Conservation (phyloP, 345 rosid species). For the Populus nigra region DNA sequence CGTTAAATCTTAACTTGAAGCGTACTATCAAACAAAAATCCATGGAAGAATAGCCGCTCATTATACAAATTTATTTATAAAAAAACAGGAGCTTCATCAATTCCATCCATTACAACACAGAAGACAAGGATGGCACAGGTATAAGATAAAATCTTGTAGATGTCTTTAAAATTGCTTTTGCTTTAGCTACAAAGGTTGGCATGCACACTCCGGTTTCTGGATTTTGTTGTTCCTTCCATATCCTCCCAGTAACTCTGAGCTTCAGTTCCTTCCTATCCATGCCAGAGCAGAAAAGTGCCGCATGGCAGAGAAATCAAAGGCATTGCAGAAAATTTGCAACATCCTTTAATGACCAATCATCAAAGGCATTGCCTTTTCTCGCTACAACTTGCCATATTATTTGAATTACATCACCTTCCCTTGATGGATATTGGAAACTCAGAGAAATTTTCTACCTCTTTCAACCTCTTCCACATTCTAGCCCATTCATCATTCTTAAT, state of each 20-base stretch:
- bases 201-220: slow-evolving; percentile 73
- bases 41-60: slow-evolving; percentile 6
- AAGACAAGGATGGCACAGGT: slow-evolving; percentile 6
- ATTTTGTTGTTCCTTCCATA: slow-evolving; percentile 95
- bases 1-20: no score
- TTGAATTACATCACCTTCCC: slow-evolving; percentile 66
- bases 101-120: slow-evolving; percentile 23
- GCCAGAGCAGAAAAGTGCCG: slow-evolving; percentile 90
- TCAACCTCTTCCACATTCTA: slow-evolving; percentile 49
- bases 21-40: background rate
- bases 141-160: slow-evolving; percentile 20
- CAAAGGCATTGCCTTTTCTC: slow-evolving; percentile 39
- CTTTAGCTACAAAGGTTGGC: slow-evolving; percentile 77
- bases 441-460: slow-evolving; percentile 52
- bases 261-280: slow-evolving; percentile 93
- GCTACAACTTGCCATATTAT: slow-evolving; percentile 91
- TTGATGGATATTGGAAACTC: slow-evolving; percentile 67
- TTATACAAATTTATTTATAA: slow-evolving; percentile 2
- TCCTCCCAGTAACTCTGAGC: slow-evolving; percentile 82
- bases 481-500: slow-evolving; percentile 74
- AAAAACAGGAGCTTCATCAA: slow-evolving; percentile 13
- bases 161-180: background rate
- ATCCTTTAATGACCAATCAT: no score
- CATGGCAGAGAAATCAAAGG: no score
- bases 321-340: no score